A percentile compares a stretch with the other conserved stretches of the same genome.
These are phyloP conservation scores for Trifolium subterraneum DNA, from an alignment of 306 rosid species.

Conservation along the genomic window DNA sequence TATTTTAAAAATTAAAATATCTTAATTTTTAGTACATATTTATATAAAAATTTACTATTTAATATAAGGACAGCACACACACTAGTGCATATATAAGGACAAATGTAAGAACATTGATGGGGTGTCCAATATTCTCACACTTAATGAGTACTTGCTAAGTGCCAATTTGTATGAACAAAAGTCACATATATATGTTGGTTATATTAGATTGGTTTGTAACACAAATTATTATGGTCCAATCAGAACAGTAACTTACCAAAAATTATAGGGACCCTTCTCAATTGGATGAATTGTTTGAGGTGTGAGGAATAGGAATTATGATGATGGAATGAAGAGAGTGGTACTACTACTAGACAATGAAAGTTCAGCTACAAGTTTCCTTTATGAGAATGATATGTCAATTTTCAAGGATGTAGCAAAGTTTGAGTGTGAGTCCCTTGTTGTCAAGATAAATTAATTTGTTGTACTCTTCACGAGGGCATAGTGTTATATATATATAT, in stretches of 20 bases:
- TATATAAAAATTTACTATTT: too few species aligned
- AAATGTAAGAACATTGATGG: conserved; percentile 15
- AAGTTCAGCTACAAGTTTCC: conserved; percentile 21
- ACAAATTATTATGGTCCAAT: conserved; percentile 10
- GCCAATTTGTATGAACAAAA: conserved; percentile 23
- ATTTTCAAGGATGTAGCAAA: background rate
- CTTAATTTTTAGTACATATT: too few species aligned
- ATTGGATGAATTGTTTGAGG: conserved; percentile 24
- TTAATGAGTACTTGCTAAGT: conserved; percentile 2
- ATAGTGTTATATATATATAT: too few species aligned
- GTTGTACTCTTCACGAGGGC: conserved; percentile 36
- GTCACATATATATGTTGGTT: background rate
- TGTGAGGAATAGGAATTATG: background rate
- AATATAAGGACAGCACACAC: too few species aligned
- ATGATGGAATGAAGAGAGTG: background rate
- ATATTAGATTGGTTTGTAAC: conserved; percentile 16
- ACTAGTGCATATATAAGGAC: background rate
- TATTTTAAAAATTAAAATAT: too few species aligned
- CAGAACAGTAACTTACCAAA: conserved; percentile 13
- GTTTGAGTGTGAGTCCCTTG: conserved; percentile 20
- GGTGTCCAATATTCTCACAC: conserved; percentile 12
- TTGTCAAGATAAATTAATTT: conserved; percentile 14
- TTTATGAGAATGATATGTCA: conserved; percentile 7
- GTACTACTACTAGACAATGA: conserved; percentile 30
- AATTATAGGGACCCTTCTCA: conserved; percentile 10